Evolutionary conservation across 225 moss, liverwort and hornwort genomes (phyloP).

Genomic region (Pseudisothecium myosuroides): DNA sequence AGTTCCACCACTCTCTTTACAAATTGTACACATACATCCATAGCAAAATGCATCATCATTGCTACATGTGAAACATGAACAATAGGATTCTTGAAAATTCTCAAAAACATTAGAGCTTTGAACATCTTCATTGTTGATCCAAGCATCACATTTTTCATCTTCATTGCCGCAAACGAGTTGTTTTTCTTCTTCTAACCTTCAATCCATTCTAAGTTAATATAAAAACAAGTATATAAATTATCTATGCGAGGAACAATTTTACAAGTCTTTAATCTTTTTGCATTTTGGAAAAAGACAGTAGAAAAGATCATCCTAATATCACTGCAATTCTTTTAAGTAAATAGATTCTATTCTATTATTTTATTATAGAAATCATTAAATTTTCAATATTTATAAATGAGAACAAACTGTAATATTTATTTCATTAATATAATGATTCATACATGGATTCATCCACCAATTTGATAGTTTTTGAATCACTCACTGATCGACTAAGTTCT

Average conservation of each 20-base stretch:
- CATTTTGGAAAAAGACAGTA: background rate
- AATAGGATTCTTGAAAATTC: constrained; percentile 1
- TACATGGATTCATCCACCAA: constrained; percentile 35
- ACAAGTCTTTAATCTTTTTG: background rate
- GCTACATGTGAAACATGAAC: constrained; percentile 33
- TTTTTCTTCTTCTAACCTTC: constrained; percentile 32
- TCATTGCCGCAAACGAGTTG: constrained; percentile 16
- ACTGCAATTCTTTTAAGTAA: background rate
- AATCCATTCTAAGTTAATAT: background rate
- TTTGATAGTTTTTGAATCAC: constrained; percentile 17
- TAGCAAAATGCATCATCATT: constrained; percentile 22
- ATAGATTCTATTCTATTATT: background rate
- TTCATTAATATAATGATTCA: background rate
- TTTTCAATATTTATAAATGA: too few species aligned
- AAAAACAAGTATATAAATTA: background rate
- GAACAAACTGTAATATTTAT: too few species aligned
- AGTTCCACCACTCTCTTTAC: constrained; percentile 6
- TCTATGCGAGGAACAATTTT: background rate
- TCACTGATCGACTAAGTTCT: background rate
- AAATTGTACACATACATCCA: constrained; percentile 42
- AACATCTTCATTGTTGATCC: constrained; percentile 1
- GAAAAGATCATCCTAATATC: too few species aligned
- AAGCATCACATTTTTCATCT: constrained; percentile 12
- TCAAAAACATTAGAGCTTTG: background rate
- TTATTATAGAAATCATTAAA: too few species aligned